Evolutionary conservation across 148 eudicot genomes (phyloP), one percentile per base, ranked within the genome.

Genomic region (Rhododendron molle): DNA sequence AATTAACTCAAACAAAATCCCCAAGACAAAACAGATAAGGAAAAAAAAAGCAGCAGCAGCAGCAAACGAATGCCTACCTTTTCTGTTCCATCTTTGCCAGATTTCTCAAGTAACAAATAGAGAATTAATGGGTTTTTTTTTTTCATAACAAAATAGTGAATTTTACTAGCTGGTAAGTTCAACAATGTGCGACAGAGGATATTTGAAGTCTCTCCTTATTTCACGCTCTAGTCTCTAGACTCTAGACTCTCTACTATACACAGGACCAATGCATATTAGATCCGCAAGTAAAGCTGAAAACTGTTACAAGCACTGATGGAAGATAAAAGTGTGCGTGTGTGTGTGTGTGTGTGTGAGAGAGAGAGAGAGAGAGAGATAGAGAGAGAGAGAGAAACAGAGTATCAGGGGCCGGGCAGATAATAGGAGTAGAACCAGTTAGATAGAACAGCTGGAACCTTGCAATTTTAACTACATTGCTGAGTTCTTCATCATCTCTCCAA

Each of bases 371-470:
- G n/a, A n/a, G n/a, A n/a, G n/a, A n/a, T n/a, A n/a, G n/a, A n/a
- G n/a, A n/a, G 21, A 3, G 60, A 54, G 18, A 54, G 60, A 54
- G 15, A 54, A 1, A 16, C 0, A 54, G 5, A 56, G 20, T 40
- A 40, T 40, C 7, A 40, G 44, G 1, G 44, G 44, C 44, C 44
- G 7, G 44, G 44, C 50, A 10, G 60, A 54, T 15, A 54, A 54
- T 54, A 54, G 21, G 60, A 54, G 67, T 82, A 82, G 79, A 47
- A 74, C 23, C 81, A 76, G 47, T 43, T 62, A 82, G 67, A 56
- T 72, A 73, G 5, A 82, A 36, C 85, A 73, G 74, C 87, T 73
- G 84, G 76, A 76, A 82, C 47, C 65, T 58, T 76, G 43, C 56
- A 81, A 36, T 80, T 67, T 44, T 86, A 74, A 81, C 71, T 26